phyloP scores from a whole-genome alignment of 75 land plant genomes.

The Cupressus sempervirens region DNA sequence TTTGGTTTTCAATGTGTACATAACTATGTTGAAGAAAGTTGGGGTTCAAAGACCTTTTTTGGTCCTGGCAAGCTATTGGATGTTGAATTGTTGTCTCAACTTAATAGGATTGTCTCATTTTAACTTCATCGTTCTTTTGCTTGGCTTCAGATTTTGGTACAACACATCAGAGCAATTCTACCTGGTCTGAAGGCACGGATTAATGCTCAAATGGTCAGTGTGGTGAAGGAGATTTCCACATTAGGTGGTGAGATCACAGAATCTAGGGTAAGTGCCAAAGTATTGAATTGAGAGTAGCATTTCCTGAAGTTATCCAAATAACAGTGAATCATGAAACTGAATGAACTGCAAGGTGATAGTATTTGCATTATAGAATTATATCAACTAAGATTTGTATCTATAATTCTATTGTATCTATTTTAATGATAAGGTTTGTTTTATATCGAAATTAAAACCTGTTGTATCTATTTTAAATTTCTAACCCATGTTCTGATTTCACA shows the following conservation, averaged over 20 bases:
- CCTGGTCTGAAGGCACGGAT: constrained; percentile 87
- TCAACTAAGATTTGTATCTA: not conserved
- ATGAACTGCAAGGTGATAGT: not conserved
- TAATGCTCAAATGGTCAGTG: constrained; percentile 63
- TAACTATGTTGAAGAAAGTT: not conserved
- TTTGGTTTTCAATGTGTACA: not conserved
- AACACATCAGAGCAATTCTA: constrained; percentile 76
- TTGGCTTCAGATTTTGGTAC: constrained; percentile 76
- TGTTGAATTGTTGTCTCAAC: not conserved
- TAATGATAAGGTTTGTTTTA: no score
- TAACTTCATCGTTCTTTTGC: not conserved
- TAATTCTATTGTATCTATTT: not conserved
- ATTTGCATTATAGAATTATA: not conserved
- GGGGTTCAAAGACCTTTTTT: not conserved
- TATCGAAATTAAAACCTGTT: not conserved
- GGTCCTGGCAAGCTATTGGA: not conserved
- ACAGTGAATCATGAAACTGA: not conserved
- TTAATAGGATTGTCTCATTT: not conserved
- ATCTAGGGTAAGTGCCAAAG: constrained; percentile 53
- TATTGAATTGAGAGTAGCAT: not conserved
- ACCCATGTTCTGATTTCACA: not conserved
- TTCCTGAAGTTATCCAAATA: not conserved
- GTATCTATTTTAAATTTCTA: not conserved
- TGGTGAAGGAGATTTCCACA: constrained; percentile 78
- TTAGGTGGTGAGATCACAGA: constrained; percentile 78